A percentile compares a stretch with the other conserved stretches of the same genome.
phyloP scores from a whole-genome alignment of 306 rosid species.

The Glycyrrhiza uralensis region DNA sequence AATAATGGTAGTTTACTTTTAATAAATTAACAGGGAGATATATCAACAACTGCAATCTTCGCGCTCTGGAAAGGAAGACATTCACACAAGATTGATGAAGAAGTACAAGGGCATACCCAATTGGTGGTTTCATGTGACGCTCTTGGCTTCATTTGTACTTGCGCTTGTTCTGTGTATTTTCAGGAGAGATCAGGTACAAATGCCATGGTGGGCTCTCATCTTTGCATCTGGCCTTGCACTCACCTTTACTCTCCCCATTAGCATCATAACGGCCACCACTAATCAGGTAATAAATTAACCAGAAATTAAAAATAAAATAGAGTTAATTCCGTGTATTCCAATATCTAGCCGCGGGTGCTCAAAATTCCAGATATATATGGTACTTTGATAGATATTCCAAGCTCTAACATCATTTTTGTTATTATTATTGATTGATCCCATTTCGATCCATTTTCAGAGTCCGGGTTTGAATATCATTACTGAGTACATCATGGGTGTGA shows the following conservation, averaged over 20 bases:
- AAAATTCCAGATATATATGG: no score
- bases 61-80: conserved; percentile 42
- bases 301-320: no score
- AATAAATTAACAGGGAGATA: conserved; percentile 50
- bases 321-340: no score
- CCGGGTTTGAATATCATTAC: conserved; percentile 65
- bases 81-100: conserved; percentile 69
- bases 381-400: background rate
- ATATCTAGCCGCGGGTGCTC: no score
- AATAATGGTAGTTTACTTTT: no score
- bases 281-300: conserved; percentile 35
- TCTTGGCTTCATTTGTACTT: conserved; percentile 34
- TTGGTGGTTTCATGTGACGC: conserved; percentile 62
- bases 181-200: conserved; percentile 49
- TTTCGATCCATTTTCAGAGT: conserved; percentile 33
- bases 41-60: conserved; percentile 38
- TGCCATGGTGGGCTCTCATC: conserved; percentile 79
- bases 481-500: conserved; percentile 66
- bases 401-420: background rate
- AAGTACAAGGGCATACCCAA: conserved; percentile 54
- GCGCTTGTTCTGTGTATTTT: conserved; percentile 42
- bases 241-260: conserved; percentile 52
- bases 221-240: conserved; percentile 47
- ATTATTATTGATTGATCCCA: background rate
- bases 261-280: conserved; percentile 66